Conservation (phyloP, 352 stramenopile species). For the Pythium pyrilobum region DNA sequence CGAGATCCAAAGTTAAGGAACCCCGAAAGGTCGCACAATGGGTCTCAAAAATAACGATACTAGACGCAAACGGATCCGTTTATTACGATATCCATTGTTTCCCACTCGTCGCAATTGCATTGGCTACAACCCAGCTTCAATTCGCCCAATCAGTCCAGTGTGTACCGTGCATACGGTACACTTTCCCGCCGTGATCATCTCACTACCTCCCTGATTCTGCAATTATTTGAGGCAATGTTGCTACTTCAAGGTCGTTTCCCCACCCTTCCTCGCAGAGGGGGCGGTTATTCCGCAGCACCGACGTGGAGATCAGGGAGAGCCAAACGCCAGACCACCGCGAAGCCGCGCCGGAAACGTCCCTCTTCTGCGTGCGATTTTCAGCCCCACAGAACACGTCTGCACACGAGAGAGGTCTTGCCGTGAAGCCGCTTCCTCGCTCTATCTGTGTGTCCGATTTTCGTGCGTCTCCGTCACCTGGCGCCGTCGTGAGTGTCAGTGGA, state of each 20-base stretch:
- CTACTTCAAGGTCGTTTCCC: not conserved
- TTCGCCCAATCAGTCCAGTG: not conserved
- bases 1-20: not conserved
- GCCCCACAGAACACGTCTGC: no score
- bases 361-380: no score
- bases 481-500: not conserved
- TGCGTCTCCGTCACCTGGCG: not conserved
- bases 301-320: slow-evolving; percentile 15
- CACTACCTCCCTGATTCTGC: not conserved
- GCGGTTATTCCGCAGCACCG: slow-evolving; percentile 10
- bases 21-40: slow-evolving; percentile 7
- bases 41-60: not conserved
- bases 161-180: slow-evolving; percentile 12
- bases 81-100: slow-evolving; percentile 11
- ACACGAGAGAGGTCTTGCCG: no score
- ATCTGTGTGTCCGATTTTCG: not conserved
- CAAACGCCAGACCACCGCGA: no score
- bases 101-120: slow-evolving; percentile 1
- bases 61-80: not conserved
- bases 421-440: not conserved
- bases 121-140: not conserved
- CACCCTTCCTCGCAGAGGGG: slow-evolving; percentile 10
- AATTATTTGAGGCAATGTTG: not conserved
- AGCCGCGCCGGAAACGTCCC: not conserved
- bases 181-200: slow-evolving; percentile 8